Evolutionary conservation across 352 stramenopile species (phyloP), one percentile per base, ranked within the genome.

Genomic region (Globisporangium spiculum): DNA sequence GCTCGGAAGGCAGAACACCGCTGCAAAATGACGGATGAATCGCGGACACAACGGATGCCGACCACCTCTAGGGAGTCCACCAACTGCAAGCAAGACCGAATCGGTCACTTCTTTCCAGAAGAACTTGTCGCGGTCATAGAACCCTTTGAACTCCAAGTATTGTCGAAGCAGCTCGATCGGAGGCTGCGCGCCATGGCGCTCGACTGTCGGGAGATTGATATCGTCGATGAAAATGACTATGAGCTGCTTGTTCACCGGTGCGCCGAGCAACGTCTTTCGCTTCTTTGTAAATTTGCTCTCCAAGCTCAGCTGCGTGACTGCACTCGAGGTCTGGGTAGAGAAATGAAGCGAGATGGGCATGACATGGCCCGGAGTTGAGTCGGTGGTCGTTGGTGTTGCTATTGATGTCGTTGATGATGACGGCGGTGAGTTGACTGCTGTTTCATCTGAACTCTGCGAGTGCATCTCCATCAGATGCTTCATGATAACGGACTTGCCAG

Each of bases 261-360:
- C 83, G 41, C 94, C 94, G 0, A 98, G 80, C 22, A 97, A 66
- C 1, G 92, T 98, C 70, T 97, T 98, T 16, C 93, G 76, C 71
- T 98, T 98, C 73, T 96, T 96, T 30, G 87, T 71, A 34, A 98
- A 76, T 65, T 97, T 98, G 61, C 78, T 90, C 69, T 98, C 93
- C 10, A 98, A 90, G 30, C 81, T 91, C n/a, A 88, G 27, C 65
- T 97, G 88, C 0, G 83, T 94, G 34, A 94, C 73, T 9, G 80
- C 68, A 24, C 87, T 96, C 0, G 80, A 84, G 2, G 92, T 97
- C 63, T 97, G 91, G 0, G 92, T 92, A 2, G 90, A 97, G 62
- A 97, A 91, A 55, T 97, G 92, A 4, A 98, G 75, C 6, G 69
- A 50, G 1, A 93, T 74, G 18, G 83, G 74, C 14, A 91, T 32